phyloP scores from a whole-genome alignment of 208 protist genomes.

The Wallacemonas sp. region DNA sequence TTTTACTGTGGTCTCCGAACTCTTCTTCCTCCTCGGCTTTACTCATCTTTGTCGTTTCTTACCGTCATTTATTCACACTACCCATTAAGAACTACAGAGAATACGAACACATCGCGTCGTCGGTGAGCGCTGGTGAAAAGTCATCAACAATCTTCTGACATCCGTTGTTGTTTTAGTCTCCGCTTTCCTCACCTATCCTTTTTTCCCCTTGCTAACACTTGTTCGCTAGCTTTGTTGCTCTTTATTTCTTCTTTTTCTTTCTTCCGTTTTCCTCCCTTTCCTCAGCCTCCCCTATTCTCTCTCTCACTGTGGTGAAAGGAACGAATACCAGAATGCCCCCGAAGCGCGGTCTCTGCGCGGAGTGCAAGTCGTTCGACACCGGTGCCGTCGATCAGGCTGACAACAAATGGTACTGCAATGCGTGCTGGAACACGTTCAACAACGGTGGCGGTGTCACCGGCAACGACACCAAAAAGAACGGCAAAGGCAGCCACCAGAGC shows the following conservation, averaged over 20 bases:
- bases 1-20: not conserved
- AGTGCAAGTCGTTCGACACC: constrained; percentile 63
- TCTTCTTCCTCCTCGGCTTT: not conserved
- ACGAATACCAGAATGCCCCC: constrained; percentile 26
- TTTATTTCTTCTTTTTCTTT: not conserved
- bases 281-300: constrained; percentile 3
- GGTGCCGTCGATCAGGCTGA: constrained; percentile 38
- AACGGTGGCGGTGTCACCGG: no score
- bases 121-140: not conserved
- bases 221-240: not conserved
- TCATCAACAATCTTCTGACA: no score
- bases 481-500: not conserved
- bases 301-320: no score
- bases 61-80: not conserved
- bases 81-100: not conserved
- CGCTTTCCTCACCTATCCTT: not conserved
- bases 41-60: constrained; percentile 7
- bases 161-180: constrained; percentile 2
- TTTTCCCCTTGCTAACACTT: not conserved
- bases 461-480: not conserved
- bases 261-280: not conserved
- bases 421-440: constrained; percentile 52
- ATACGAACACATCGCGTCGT: not conserved
- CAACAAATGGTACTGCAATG: constrained; percentile 58
- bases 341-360: constrained; percentile 34